These are phyloP conservation scores for Clathrospora elynae DNA, from an alignment of 2,329 filamentous ascomycete species.

Conservation along the genomic window DNA sequence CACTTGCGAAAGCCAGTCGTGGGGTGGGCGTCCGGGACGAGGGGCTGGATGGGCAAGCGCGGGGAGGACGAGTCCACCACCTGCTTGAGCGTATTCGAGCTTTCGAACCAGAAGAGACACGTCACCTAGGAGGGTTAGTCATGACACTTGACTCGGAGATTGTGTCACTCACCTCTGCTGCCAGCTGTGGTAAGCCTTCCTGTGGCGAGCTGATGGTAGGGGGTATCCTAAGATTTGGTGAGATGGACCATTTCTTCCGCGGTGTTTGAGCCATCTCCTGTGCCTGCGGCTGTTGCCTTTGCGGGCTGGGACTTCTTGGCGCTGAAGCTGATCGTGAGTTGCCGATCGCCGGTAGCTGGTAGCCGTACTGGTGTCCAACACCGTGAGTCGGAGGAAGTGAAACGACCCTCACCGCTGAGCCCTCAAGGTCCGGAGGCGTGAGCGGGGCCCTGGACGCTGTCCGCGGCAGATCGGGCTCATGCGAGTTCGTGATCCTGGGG, in stretches of 20 bases:
- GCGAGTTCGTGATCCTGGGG: constrained; percentile 28
- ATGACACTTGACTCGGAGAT: constrained; percentile 1
- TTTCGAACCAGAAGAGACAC: constrained; percentile 97
- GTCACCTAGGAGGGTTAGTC: constrained; percentile 68
- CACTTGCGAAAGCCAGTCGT: constrained; percentile 86
- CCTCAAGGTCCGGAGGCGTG: constrained; percentile 42
- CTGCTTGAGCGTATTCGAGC: constrained; percentile 74
- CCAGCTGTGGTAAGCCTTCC: constrained; percentile 48
- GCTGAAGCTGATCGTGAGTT: constrained; percentile 40
- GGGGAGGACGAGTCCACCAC: constrained; percentile 66
- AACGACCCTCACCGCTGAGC: constrained; percentile 41
- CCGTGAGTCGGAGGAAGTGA: constrained; percentile 36
- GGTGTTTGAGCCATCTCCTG: constrained; percentile 32
- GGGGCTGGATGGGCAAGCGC: constrained; percentile 54
- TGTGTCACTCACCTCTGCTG: constrained; percentile 45
- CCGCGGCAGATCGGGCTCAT: constrained; percentile 32
- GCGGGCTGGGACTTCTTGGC: constrained; percentile 31
- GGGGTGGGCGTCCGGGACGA: constrained; percentile 75
- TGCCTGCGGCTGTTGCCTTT: constrained; percentile 22
- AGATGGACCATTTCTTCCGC: constrained; percentile 42
- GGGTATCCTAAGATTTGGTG: constrained; percentile 46
- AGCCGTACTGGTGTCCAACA: constrained; percentile 38
- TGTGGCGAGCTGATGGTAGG: constrained; percentile 47
- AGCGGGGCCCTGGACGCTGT: constrained; percentile 34
- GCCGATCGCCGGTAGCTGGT: constrained; percentile 45